These are phyloP conservation scores for Fomitopsis pinicola DNA, from an alignment of 1,284 basidiomycete genomes.

Conservation along the genomic window DNA sequence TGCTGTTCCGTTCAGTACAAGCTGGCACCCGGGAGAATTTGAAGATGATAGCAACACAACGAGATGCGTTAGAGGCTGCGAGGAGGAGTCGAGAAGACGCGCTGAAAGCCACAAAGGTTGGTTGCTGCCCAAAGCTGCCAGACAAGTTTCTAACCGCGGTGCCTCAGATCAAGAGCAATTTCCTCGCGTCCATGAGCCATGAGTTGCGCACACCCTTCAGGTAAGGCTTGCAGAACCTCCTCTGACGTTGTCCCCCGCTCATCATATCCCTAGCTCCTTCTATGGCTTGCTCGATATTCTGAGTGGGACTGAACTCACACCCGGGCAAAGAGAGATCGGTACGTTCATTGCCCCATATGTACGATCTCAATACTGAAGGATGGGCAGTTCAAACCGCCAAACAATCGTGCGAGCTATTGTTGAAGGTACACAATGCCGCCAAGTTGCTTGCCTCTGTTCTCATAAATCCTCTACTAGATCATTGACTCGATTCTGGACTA, in stretches of 20 bases:
- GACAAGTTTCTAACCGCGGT: neutral
- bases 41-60: constrained; percentile 68
- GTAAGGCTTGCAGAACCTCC: constrained; percentile 25
- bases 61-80: constrained; percentile 61
- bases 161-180: constrained; percentile 65
- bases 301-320: constrained; percentile 60
- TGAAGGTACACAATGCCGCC: constrained; percentile 42
- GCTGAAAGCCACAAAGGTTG: constrained; percentile 63
- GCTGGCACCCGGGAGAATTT: constrained; percentile 66
- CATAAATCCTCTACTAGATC: constrained; percentile 38
- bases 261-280: constrained; percentile 49
- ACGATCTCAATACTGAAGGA: neutral
- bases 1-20: constrained; percentile 69
- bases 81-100: constrained; percentile 66
- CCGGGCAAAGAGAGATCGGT: constrained; percentile 67
- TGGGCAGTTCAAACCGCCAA: constrained; percentile 64
- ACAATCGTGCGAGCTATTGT: constrained; percentile 64
- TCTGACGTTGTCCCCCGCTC: neutral
- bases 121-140: constrained; percentile 5
- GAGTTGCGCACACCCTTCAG: constrained; percentile 70
- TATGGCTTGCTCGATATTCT: constrained; percentile 67
- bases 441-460: neutral
- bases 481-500: constrained; percentile 74
- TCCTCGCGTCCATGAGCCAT: constrained; percentile 72
- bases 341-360: constrained; percentile 6